Evolutionary conservation across 345 rosid genomes (phyloP).

Genomic region (Brassica nigra): DNA sequence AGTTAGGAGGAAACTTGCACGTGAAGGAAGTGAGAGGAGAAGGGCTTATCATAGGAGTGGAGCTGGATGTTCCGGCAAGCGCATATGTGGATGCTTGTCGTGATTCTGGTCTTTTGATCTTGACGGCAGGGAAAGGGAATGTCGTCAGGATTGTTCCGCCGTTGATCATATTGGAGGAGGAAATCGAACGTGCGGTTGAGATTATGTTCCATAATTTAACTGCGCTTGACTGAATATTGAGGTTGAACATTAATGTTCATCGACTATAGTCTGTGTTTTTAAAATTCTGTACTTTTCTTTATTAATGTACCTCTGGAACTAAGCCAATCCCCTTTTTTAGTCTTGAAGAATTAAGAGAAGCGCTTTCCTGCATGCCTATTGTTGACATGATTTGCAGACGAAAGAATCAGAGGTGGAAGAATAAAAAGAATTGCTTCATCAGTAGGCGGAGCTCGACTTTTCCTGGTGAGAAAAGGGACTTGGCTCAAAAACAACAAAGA

Average conservation of each 20-base stretch:
- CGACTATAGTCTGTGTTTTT: not conserved
- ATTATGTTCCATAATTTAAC: constrained; percentile 47
- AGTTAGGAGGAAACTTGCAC: constrained; percentile 63
- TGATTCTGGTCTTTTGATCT: constrained; percentile 64
- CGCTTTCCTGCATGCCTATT: not conserved
- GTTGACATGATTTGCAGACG: not conserved
- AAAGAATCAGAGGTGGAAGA: not conserved
- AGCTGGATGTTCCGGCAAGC: constrained; percentile 64
- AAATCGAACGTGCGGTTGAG: constrained; percentile 59
- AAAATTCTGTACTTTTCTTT: not conserved
- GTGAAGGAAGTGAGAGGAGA: constrained; percentile 84
- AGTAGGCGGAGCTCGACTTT: too few species aligned
- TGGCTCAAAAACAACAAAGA: not conserved
- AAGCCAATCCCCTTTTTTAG: not conserved
- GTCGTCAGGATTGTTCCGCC: constrained; percentile 62
- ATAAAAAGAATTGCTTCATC: too few species aligned
- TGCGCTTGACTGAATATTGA: constrained; percentile 33
- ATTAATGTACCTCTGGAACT: not conserved
- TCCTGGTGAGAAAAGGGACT: not conserved
- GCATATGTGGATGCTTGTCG: constrained; percentile 74
- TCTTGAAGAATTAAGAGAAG: not conserved
- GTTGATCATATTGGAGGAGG: constrained; percentile 71
- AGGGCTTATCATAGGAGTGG: constrained; percentile 84
- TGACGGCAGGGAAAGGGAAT: constrained; percentile 87
- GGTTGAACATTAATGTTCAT: not conserved